These are phyloP conservation scores for Spergularia bocconei DNA, from an alignment of 148 eudicot species.

Conservation along the genomic window DNA sequence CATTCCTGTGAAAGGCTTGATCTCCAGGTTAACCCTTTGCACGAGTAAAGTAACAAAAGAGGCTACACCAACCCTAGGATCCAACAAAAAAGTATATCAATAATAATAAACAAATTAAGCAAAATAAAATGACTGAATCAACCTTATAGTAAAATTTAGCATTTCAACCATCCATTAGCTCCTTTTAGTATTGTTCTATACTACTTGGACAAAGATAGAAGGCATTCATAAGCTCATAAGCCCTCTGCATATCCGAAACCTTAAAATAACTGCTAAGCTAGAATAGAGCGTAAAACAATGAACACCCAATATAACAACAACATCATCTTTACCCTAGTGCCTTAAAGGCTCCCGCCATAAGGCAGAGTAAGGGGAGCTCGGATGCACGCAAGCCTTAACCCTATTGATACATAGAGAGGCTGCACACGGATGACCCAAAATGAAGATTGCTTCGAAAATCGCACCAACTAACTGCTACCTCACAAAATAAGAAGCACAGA, in stretches of 20 bases:
- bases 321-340: no score
- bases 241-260: background rate
- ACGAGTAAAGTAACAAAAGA: slow-evolving; percentile 78
- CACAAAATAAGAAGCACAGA: no score
- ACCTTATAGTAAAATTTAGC: background rate
- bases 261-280: background rate
- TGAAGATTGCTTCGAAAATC: no score
- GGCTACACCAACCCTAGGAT: slow-evolving; percentile 91
- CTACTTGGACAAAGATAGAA: background rate
- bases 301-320: background rate
- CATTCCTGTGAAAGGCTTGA: slow-evolving; percentile 67
- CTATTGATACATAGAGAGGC: no score
- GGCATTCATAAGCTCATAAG: background rate
- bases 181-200: background rate
- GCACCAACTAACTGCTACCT: no score
- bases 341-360: no score
- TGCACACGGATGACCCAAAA: no score
- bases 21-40: slow-evolving; percentile 79
- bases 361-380: no score
- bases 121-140: slow-evolving; percentile 7
- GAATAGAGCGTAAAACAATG: slow-evolving; percentile 3
- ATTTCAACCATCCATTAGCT: background rate
- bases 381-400: no score
- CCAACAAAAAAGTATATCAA: slow-evolving; percentile 10
- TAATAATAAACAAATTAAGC: background rate